phyloP scores from a whole-genome alignment of 2,329 filamentous ascomycete genomes.

The Sclerotinia trifoliorum region DNA sequence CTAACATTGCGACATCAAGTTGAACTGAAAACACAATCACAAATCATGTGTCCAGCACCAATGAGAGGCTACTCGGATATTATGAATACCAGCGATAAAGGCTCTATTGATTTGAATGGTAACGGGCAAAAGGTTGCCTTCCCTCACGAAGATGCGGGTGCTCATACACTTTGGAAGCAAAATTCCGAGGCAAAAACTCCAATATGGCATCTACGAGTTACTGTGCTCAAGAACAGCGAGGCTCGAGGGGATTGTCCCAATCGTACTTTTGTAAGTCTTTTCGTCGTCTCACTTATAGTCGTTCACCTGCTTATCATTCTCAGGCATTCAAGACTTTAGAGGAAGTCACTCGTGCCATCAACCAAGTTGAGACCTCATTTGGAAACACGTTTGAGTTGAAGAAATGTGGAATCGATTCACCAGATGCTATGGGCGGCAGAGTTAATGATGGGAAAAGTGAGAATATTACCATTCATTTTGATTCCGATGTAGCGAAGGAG shows the following conservation, averaged over 20 bases:
- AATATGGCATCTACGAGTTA: constrained; percentile 33
- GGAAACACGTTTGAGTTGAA: constrained; percentile 29
- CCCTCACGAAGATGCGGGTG: constrained; percentile 22
- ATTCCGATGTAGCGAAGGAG: constrained; percentile 26
- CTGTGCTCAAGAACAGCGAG: constrained; percentile 33
- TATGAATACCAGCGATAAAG: constrained; percentile 11
- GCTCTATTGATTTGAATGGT: constrained; percentile 13
- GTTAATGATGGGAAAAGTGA: constrained; percentile 34
- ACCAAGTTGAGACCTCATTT: constrained; percentile 33
- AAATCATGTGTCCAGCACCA: background rate
- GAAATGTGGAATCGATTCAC: constrained; percentile 32
- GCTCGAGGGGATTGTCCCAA: constrained; percentile 30
- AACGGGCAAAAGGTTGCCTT: constrained; percentile 30
- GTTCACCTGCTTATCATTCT: background rate
- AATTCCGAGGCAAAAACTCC: constrained; percentile 23
- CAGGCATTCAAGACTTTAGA: constrained; percentile 34
- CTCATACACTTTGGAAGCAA: constrained; percentile 32
- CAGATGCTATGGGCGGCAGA: constrained; percentile 33
- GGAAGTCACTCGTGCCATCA: constrained; percentile 31
- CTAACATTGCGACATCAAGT: background rate
- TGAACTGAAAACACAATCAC: too few relatives aligned
- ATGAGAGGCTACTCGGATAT: constrained; percentile 22
- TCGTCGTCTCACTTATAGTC: too few relatives aligned
- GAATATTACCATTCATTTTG: constrained; percentile 34
- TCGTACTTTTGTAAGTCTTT: constrained; percentile 31